Percentiles rank a stretch among this genome's conserved stretches.
phyloP scores from a whole-genome alignment of 768 basidiomycete species.

The Filobasidium wieringae region DNA sequence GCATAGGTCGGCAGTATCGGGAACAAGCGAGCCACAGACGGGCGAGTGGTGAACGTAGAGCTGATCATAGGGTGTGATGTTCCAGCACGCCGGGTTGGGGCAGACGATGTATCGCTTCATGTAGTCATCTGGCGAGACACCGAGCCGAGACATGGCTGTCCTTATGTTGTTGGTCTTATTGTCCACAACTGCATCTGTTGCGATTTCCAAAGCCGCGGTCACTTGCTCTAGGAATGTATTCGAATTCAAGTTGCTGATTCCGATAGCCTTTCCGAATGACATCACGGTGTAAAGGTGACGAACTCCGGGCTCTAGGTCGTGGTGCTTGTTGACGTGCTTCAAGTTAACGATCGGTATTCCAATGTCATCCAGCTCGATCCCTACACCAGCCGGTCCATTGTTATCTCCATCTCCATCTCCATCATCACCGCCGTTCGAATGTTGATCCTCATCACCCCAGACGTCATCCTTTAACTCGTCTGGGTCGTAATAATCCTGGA shows the following conservation, averaged over 20 bases:
- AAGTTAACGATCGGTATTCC: background rate
- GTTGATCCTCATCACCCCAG: background rate
- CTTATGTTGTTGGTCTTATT: background rate
- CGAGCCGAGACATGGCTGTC: background rate
- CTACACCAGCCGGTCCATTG: conserved; percentile 1
- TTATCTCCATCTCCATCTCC: background rate
- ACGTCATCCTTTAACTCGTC: background rate
- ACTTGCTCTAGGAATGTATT: background rate
- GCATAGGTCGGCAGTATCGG: background rate
- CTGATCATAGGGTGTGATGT: background rate
- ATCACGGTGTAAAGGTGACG: background rate
- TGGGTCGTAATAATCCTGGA: background rate
- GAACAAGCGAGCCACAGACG: background rate
- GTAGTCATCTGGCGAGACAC: background rate
- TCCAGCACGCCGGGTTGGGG: background rate
- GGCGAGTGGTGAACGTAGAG: background rate
- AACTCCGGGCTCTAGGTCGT: background rate
- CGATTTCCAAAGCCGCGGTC: background rate
- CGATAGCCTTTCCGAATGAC: background rate
- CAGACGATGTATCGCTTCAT: background rate
- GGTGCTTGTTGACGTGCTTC: background rate
- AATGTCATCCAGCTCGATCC: background rate
- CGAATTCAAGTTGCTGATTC: background rate
- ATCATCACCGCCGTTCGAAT: background rate
- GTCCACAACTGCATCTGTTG: background rate